Evolutionary conservation across 148 eudicot species (phyloP), one percentile per base, ranked within the genome.

Genomic region (Limonium bicolor): DNA sequence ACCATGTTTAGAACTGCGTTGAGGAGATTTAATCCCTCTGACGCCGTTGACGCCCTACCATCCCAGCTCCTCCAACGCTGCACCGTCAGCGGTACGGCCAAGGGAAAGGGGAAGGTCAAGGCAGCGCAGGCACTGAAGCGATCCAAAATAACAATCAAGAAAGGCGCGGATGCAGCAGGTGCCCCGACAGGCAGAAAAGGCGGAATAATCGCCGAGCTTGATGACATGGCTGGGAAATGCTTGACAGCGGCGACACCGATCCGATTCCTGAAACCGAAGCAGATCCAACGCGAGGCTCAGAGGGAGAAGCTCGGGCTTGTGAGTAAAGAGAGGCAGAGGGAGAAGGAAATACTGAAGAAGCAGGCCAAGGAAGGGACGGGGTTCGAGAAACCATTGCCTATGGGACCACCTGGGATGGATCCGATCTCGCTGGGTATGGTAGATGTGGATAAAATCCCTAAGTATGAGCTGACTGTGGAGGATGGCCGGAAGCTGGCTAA

Each of bases 21-120:
- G 8, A 29, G 32, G 32, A 7, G 32, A 29, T 29, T 6, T 7
- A 7, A 29, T 7, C 32, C 32, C 6, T 11, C 32, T n/a, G n/a
- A n/a, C n/a, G 32, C 32, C 32, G 32, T 75, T 33, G 73, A 67
- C 42, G 50, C 60, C 19, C 53, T 77, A 36, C 41, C 64, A 38
- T 64, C 52, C 39, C 80, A 74, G 31, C 51, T 83, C 16, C 36
- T 51, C 14, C 96, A 87, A 36, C 55, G 54, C 59, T 80, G 96
- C 58, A 73, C 74, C 1, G 96, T 88, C 33, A 82, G 94, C 43
- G 74, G 86, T 27, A 88, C 96, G 2, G 90, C 94, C 0, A 88
- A 88, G 35, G 96, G 96, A 0, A 88, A 88, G 53, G 73, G 49
- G 2, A 82, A 78, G 35, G 11, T 67, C 25, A 88, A 88, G 58